Conservation (phyloP, 768 basidiomycete genomes). For the Tylopilus vinaceipallidus region DNA sequence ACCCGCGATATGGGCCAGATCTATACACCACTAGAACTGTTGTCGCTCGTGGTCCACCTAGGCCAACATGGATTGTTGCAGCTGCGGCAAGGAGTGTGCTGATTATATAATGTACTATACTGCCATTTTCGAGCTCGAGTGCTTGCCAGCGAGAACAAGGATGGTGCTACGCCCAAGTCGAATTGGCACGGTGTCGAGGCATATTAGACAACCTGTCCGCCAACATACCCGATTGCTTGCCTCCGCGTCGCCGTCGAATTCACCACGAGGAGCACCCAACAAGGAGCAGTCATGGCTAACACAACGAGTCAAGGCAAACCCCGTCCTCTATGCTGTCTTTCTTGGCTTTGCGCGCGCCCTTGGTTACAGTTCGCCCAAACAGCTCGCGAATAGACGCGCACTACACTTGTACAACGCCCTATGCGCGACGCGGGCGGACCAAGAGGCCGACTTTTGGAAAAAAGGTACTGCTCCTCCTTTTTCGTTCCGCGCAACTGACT, state of each 20-base stretch:
- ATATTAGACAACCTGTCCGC: constrained; percentile 5
- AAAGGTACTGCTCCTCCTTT: constrained; percentile 43
- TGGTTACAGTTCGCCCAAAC: constrained; percentile 61
- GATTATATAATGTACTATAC: not conserved
- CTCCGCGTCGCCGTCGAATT: constrained; percentile 7
- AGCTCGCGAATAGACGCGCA: constrained; percentile 58
- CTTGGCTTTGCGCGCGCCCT: constrained; percentile 46
- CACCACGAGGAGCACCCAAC: not conserved
- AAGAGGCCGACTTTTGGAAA: constrained; percentile 62
- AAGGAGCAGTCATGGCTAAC: constrained; percentile 54
- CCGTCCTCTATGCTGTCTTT: constrained; percentile 45
- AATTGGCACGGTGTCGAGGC: constrained; percentile 1
- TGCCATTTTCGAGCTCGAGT: no score
- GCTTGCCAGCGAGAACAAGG: not conserved
- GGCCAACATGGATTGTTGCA: no score
- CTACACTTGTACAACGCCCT: constrained; percentile 56
- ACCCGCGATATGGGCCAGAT: no score
- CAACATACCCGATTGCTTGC: constrained; percentile 13
- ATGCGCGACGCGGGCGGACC: constrained; percentile 56
- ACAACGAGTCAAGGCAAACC: constrained; percentile 48
- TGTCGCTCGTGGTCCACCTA: no score
- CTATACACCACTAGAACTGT: no score
- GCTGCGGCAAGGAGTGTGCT: not conserved
- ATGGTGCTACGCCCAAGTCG: constrained; percentile 16
- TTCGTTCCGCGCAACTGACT: not conserved